phyloP scores from a whole-genome alignment of 352 stramenopile genomes.

The Globisporangium uncinulatum region DNA sequence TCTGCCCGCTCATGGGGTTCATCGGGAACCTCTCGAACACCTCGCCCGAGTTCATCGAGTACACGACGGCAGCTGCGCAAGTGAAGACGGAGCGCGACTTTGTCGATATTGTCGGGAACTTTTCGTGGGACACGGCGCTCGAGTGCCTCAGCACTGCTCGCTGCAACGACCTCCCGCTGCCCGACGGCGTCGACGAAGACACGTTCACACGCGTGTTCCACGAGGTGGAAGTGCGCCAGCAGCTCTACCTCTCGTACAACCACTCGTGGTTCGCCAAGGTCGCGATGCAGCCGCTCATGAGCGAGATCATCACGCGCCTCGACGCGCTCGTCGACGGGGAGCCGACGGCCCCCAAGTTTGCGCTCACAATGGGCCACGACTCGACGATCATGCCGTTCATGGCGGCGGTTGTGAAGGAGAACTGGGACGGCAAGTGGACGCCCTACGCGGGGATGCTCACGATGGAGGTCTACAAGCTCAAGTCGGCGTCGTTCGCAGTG shows the following conservation, averaged over 20 bases:
- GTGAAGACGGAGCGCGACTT: constrained; percentile 59
- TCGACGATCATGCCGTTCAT: constrained; percentile 86
- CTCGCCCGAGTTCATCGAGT: constrained; percentile 46
- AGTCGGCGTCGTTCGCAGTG: constrained; percentile 39
- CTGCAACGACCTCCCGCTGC: constrained; percentile 71
- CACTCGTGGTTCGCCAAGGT: constrained; percentile 79
- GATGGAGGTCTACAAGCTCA: constrained; percentile 81
- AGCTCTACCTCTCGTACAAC: constrained; percentile 67
- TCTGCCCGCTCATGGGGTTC: constrained; percentile 70
- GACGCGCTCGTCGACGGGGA: constrained; percentile 39
- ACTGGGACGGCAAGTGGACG: constrained; percentile 82
- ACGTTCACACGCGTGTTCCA: constrained; percentile 75
- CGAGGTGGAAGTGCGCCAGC: constrained; percentile 65
- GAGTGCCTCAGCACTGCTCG: constrained; percentile 78
- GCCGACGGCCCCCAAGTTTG: constrained; percentile 42
- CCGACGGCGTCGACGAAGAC: constrained; percentile 52
- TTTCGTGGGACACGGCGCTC: constrained; percentile 72
- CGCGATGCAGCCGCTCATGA: constrained; percentile 78
- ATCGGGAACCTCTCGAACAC: constrained; percentile 57
- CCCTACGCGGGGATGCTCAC: constrained; percentile 73
- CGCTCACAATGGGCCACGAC: constrained; percentile 79
- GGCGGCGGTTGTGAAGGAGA: constrained; percentile 54
- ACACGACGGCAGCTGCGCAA: constrained; percentile 38
- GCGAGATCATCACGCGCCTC: constrained; percentile 61
- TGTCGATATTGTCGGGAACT: constrained; percentile 58